These are phyloP conservation scores for Larix sibirica DNA, from an alignment of 83 land plant genomes.

Conservation along the genomic window DNA sequence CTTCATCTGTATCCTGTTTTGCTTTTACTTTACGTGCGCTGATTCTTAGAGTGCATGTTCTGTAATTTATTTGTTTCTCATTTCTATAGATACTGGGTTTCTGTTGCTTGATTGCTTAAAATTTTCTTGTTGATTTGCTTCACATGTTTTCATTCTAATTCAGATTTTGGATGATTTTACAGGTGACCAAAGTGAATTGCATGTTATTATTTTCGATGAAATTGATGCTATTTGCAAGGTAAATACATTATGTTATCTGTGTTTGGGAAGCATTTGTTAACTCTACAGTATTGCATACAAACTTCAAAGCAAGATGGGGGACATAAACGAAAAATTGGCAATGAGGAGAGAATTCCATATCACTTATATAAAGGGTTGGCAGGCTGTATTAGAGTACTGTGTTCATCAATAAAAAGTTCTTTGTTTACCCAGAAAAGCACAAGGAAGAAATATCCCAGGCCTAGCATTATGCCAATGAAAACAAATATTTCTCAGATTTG, in stretches of 20 bases:
- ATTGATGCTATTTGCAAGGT: constrained; percentile 99
- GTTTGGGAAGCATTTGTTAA: background rate
- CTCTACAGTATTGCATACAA: background rate
- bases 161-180: constrained; percentile 24
- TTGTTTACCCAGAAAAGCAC: no score
- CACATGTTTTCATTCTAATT: constrained; percentile 8
- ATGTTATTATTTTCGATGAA: constrained; percentile 98
- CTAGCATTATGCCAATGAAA: no score
- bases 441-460: no score
- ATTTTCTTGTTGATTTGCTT: background rate
- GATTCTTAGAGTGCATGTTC: background rate
- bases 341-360: background rate
- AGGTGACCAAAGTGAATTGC: constrained; percentile 98
- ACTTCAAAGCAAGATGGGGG: background rate
- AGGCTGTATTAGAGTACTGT: background rate
- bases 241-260: constrained; percentile 6
- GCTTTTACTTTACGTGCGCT: no score
- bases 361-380: background rate
- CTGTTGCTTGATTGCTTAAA: background rate
- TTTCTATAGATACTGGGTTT: no score
- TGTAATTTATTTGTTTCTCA: background rate
- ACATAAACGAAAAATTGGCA: background rate
- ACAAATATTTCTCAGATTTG: no score
- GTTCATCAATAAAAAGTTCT: no score
- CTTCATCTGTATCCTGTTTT: background rate